These are phyloP conservation scores for Plenodomus tracheiphilus DNA, from an alignment of 2,329 filamentous ascomycete species.

Conservation along the genomic window DNA sequence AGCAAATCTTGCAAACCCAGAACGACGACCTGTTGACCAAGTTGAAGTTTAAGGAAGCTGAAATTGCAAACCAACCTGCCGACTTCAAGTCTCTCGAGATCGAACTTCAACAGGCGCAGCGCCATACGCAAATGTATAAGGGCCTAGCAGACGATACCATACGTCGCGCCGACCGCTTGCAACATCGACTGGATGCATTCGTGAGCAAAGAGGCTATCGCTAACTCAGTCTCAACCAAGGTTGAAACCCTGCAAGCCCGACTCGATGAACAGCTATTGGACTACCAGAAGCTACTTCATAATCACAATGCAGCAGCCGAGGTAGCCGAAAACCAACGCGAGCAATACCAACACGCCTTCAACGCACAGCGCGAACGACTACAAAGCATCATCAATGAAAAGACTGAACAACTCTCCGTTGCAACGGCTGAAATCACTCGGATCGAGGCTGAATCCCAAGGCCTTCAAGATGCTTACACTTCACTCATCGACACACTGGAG, in stretches of 20 bases:
- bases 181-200: constrained; percentile 9
- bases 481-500: constrained; percentile 13
- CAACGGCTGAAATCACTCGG: not conserved
- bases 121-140: constrained; percentile 14
- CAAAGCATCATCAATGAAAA: constrained; percentile 4
- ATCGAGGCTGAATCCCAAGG: constrained; percentile 14
- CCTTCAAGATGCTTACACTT: constrained; percentile 7
- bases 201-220: constrained; percentile 3
- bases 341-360: constrained; percentile 1
- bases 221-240: constrained; percentile 5
- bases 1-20: constrained; percentile 8
- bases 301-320: constrained; percentile 13
- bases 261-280: constrained; percentile 6
- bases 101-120: constrained; percentile 21
- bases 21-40: constrained; percentile 9
- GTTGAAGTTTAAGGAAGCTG: constrained; percentile 16
- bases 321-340: constrained; percentile 6
- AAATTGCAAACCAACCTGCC: constrained; percentile 15
- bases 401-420: constrained; percentile 1
- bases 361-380: not conserved
- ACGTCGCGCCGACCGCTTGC: constrained; percentile 16
- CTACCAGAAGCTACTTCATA: constrained; percentile 11
- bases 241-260: constrained; percentile 13
- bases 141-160: constrained; percentile 6
- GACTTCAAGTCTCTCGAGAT: constrained; percentile 16